phyloP scores from a whole-genome alignment of 176 grass and related monocot species.

The Oryza rufipogon region DNA sequence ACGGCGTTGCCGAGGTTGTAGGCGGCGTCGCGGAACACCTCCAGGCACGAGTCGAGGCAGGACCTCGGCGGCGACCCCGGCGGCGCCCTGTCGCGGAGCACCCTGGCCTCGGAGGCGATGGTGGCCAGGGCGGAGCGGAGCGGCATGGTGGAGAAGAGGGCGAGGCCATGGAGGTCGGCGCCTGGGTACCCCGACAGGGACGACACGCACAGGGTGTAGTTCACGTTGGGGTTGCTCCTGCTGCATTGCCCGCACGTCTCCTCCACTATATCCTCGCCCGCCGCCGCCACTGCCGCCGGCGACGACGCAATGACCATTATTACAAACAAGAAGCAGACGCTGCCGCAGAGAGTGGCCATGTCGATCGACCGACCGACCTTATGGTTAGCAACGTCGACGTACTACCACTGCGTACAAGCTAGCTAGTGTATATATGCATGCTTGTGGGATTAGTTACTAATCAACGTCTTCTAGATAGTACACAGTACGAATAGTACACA shows the following conservation, averaged over 20 bases:
- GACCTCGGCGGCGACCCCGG: background rate
- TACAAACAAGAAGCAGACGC: background rate
- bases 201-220: conserved; percentile 51
- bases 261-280: background rate
- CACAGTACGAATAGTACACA: too few relatives aligned
- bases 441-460: too few relatives aligned
- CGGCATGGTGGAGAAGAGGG: conserved; percentile 41
- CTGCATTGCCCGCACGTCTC: conserved; percentile 44
- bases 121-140: background rate
- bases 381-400: too few relatives aligned
- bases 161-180: conserved; percentile 38
- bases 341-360: background rate
- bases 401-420: too few relatives aligned
- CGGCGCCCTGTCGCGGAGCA: conserved; percentile 22
- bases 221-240: conserved; percentile 41
- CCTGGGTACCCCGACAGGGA: conserved; percentile 42
- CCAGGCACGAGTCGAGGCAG: conserved; percentile 44
- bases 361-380: too few relatives aligned
- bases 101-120: conserved; percentile 6
- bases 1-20: conserved; percentile 17
- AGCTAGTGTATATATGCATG: too few relatives aligned
- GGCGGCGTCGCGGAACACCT: conserved; percentile 40
- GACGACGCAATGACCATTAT: background rate
- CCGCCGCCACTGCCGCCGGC: too few relatives aligned
- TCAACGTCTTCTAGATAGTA: too few relatives aligned